These are phyloP conservation scores for Cladosporium sp. DNA, from an alignment of 2,329 filamentous ascomycete genomes.

Conservation along the genomic window DNA sequence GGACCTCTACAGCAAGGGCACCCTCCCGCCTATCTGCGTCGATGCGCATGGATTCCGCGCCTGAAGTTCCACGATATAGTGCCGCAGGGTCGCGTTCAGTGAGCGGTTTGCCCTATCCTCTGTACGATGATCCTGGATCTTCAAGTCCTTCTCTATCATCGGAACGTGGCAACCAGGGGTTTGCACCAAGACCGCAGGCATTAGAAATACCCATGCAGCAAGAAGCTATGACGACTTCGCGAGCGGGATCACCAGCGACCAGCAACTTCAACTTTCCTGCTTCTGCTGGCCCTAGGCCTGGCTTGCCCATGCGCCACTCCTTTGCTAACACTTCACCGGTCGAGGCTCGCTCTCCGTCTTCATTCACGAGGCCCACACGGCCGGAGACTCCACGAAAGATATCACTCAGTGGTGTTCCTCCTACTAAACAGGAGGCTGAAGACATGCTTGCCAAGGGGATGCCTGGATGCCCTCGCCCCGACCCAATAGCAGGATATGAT, in stretches of 20 bases:
- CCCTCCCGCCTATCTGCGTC: constrained; percentile 11
- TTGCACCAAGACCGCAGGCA: constrained; percentile 17
- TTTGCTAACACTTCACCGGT: constrained; percentile 13
- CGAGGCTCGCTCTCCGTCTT: constrained; percentile 13
- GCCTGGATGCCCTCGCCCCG: constrained; percentile 64
- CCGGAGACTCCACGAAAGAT: constrained; percentile 9
- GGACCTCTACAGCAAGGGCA: constrained; percentile 1
- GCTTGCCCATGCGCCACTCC: constrained; percentile 13
- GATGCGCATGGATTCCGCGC: constrained; percentile 12
- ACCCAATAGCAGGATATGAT: constrained; percentile 57
- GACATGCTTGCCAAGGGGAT: constrained; percentile 41
- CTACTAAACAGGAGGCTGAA: constrained; percentile 42
- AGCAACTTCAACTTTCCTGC: constrained; percentile 13
- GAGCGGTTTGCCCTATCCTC: constrained; percentile 14
- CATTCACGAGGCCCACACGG: constrained; percentile 6
- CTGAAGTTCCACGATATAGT: constrained; percentile 10
- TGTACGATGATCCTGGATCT: constrained; percentile 27
- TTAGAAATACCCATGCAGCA: constrained; percentile 16
- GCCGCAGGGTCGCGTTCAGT: constrained; percentile 11
- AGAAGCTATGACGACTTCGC: constrained; percentile 13
- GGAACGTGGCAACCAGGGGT: constrained; percentile 38
- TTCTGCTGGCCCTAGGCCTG: neutral
- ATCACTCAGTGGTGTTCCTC: constrained; percentile 9
- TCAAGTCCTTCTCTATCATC: constrained; percentile 37
- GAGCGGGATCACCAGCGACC: constrained; percentile 18